Conservation (phyloP, 164 flowering plant species). For the Kalanchoe fedtschenkoi region DNA sequence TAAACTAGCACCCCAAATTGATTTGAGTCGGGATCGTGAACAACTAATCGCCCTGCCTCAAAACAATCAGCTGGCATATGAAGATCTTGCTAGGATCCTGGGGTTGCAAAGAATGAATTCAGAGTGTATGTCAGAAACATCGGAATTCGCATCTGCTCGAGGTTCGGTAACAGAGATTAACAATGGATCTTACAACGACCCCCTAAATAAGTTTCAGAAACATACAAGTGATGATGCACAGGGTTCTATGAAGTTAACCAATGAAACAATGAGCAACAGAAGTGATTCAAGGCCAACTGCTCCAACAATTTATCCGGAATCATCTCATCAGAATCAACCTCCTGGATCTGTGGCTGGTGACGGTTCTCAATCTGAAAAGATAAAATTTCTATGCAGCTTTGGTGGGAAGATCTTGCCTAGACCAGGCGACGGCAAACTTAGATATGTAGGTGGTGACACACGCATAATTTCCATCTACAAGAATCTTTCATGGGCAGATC, state of each 20-base stretch:
- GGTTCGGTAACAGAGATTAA: constrained; percentile 15
- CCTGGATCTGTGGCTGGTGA: constrained; percentile 14
- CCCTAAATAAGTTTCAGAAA: constrained; percentile 7
- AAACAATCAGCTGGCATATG: constrained; percentile 18
- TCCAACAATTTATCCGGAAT: constrained; percentile 8
- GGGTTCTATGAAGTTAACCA: constrained; percentile 11
- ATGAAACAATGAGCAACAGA: constrained; percentile 7
- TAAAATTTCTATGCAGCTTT: constrained; percentile 33
- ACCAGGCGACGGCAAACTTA: constrained; percentile 32
- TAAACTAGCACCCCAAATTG: constrained; percentile 7
- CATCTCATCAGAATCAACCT: constrained; percentile 15
- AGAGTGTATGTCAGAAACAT: constrained; percentile 19
- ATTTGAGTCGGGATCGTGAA: constrained; percentile 10
- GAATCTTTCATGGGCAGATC: constrained; percentile 25
- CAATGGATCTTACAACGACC: constrained; percentile 13
- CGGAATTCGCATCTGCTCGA: constrained; percentile 17
- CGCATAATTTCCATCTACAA: constrained; percentile 21
- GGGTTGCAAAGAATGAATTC: constrained; percentile 30
- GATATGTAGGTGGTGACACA: constrained; percentile 36
- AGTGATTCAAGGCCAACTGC: constrained; percentile 9
- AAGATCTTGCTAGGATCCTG: constrained; percentile 22
- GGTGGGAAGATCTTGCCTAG: constrained; percentile 32
- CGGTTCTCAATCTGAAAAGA: constrained; percentile 18
- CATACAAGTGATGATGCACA: constrained; percentile 13
- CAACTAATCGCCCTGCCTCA: constrained; percentile 6